Evolutionary conservation across 1,139 yeast species (phyloP), one percentile per base, ranked within the genome.

Genomic region (Hyphopichia pseudoburtonii): DNA sequence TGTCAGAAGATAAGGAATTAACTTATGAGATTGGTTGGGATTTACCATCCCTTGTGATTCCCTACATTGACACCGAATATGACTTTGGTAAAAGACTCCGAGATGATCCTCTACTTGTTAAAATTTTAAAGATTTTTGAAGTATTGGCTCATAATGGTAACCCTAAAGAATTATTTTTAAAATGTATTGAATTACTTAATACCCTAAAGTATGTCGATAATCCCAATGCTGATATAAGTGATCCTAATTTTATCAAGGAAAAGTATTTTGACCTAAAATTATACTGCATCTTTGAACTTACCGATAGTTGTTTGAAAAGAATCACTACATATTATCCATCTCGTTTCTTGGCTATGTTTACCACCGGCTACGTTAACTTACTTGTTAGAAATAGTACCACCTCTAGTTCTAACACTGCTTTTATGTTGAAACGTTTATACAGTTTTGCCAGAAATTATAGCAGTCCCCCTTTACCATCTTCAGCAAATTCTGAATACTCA

Each of bases 11-110:
- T 50, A 56, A 67, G 19, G 69, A 70, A n/a, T 58, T 87, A 26
- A 66, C 81, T 0, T 66, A 73, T 41, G 86, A 84, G 48, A 77
- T 87, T 41, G 95, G 95, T 2, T 89, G 97, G 97, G 96, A 89
- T 56, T 55, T 89, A 17, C 96, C 96, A 0, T 73, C 69, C 23
- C 54, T 86, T 31, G 50, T 89, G 15, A 53, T 86, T 30, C 58
- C 62, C 3, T 79, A 66, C 46, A 45, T 76, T 12, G 76, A 65
- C 21, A 55, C 52, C 31, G 62, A 48, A 40, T 48, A 40, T 36
- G 47, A 50, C 28, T 52, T 45, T 34, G 43, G 50, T 16, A 40
- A 38, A 3, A 40, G 34, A 2, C 45, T 71, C 16, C 53, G 73
- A 31, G 23, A 39, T 3, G 60, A 64, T 5, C 76, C 76, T 3